Evolutionary conservation across 192 early-diverging fungal species (phyloP).

Genomic region (Spizellomyces punctatus): DNA sequence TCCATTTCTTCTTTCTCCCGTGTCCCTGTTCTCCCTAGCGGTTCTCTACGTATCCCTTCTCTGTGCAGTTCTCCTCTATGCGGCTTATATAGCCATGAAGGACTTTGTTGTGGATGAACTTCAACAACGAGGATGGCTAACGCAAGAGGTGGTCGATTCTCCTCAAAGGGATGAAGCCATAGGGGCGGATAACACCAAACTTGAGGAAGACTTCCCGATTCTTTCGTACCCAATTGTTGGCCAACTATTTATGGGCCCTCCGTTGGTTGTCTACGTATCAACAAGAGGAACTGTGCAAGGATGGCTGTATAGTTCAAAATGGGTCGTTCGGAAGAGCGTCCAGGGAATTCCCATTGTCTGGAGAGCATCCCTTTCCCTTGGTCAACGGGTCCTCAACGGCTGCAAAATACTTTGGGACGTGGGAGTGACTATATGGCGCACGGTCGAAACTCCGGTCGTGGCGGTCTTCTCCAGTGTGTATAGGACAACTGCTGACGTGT

Average conservation of each 20-base stretch:
- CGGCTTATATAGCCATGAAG: slow-evolving; percentile 1
- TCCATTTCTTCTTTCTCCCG: slow-evolving; percentile 3
- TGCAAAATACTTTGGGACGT: too few species aligned
- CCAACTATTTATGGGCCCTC: neutral
- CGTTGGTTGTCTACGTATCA: slow-evolving; percentile 2
- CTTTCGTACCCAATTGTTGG: neutral
- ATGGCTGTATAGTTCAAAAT: neutral
- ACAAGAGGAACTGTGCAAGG: neutral
- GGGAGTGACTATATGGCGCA: too few species aligned
- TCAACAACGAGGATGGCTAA: neutral
- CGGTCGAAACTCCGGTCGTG: too few species aligned
- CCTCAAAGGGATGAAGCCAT: neutral
- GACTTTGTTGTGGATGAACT: neutral
- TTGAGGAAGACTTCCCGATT: neutral
- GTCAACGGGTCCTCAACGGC: too few species aligned
- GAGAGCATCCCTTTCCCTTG: too few species aligned
- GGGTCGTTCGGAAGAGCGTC: neutral
- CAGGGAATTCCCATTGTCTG: neutral
- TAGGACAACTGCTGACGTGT: too few species aligned
- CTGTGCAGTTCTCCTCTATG: slow-evolving; percentile 3
- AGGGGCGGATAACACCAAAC: neutral
- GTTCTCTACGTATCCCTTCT: slow-evolving; percentile 5
- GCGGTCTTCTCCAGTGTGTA: too few species aligned
- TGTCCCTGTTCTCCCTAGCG: neutral
- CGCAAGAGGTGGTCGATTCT: neutral